These are phyloP conservation scores for Verticillium klebahnii DNA, from an alignment of 2,329 filamentous ascomycete genomes.

Conservation along the genomic window DNA sequence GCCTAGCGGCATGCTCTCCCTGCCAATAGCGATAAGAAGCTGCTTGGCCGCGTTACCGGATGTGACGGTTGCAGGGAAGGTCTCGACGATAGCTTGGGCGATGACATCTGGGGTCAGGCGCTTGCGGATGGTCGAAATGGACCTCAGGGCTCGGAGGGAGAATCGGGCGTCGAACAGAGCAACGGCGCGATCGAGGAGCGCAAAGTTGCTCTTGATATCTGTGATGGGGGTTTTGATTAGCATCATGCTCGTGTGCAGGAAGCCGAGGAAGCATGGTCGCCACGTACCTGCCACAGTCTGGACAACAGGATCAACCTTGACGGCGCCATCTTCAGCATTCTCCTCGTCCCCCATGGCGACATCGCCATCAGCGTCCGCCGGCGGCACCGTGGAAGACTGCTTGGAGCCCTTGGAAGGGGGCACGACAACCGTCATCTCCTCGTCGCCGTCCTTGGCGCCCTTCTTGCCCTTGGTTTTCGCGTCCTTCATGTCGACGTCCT, in stretches of 20 bases:
- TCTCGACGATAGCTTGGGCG: conserved; percentile 74
- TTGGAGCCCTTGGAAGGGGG: conserved; percentile 64
- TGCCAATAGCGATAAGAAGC: conserved; percentile 66
- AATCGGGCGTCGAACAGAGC: conserved; percentile 92
- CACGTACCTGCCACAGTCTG: conserved; percentile 56
- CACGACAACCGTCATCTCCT: conserved; percentile 78
- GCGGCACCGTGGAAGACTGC: conserved; percentile 49
- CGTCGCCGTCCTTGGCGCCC: conserved; percentile 60
- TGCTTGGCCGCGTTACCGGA: conserved; percentile 64
- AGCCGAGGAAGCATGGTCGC: neutral
- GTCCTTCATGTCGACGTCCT: conserved; percentile 70
- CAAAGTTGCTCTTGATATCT: conserved; percentile 97
- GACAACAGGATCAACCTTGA: conserved; percentile 55
- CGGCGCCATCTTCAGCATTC: conserved; percentile 42
- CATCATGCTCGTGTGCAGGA: neutral
- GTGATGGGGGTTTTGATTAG: conserved; percentile 17
- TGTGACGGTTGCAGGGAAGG: conserved; percentile 59
- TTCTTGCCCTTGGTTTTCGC: conserved; percentile 66
- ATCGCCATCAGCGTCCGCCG: conserved; percentile 63
- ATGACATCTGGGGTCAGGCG: conserved; percentile 78
- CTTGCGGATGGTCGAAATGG: conserved; percentile 94
- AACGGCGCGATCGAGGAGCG: conserved; percentile 86
- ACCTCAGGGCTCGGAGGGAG: conserved; percentile 86
- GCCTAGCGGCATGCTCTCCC: conserved; percentile 59
- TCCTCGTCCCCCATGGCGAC: conserved; percentile 63